These are phyloP conservation scores for Phytophthora aleatoria DNA, from an alignment of 352 stramenopile species.

Conservation along the genomic window DNA sequence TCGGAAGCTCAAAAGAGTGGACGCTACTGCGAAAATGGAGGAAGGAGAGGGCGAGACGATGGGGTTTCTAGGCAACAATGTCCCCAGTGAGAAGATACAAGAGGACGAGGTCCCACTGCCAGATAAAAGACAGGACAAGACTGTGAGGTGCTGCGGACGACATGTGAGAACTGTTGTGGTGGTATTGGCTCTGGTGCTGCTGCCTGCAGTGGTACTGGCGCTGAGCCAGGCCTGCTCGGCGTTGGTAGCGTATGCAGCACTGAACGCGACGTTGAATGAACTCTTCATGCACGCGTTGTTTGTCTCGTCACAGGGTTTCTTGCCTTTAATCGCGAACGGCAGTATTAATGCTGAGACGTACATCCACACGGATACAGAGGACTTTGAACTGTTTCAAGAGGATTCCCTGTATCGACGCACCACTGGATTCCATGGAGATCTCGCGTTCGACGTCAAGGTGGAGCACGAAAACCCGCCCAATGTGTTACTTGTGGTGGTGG, in stretches of 20 bases:
- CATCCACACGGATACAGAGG: constrained; percentile 48
- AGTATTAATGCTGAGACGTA: constrained; percentile 13
- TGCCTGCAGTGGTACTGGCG: constrained; percentile 9
- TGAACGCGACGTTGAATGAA: constrained; percentile 38
- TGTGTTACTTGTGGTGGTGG: constrained; percentile 54
- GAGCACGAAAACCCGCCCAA: constrained; percentile 44
- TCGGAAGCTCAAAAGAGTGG: background rate
- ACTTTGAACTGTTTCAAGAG: constrained; percentile 40
- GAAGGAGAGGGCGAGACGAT: constrained; percentile 14
- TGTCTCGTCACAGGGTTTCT: constrained; percentile 25
- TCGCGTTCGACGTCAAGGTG: constrained; percentile 52
- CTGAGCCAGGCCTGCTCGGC: constrained; percentile 18
- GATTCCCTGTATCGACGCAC: constrained; percentile 47
- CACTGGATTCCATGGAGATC: constrained; percentile 45
- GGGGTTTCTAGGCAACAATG: constrained; percentile 5
- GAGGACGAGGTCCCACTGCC: background rate
- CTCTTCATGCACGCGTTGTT: constrained; percentile 5
- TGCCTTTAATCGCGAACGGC: constrained; percentile 13
- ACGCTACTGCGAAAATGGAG: constrained; percentile 1
- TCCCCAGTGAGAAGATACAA: background rate
- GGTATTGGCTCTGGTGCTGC: background rate
- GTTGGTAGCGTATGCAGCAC: constrained; percentile 28
- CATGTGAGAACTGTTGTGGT: background rate
- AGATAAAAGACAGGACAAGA: background rate
- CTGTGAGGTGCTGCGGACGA: background rate